Conservation (phyloP, 345 rosid genomes). For the Salix purpurea region DNA sequence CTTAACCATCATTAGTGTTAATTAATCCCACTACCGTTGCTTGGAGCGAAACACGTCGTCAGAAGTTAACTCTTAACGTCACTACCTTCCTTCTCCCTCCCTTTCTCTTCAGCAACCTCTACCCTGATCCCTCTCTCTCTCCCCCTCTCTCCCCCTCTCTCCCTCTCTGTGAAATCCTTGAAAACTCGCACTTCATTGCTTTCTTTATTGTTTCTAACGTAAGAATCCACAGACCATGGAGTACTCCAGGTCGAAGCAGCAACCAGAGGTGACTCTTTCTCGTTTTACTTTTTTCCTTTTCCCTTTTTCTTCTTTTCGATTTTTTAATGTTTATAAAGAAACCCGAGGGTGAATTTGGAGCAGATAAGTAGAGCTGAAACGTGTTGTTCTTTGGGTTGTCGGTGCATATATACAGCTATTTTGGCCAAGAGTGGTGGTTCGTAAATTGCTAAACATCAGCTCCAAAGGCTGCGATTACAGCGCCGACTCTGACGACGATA, state of each 20-base stretch:
- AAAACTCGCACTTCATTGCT: not conserved
- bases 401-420: slow-evolving; percentile 79
- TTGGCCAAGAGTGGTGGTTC: slow-evolving; percentile 74
- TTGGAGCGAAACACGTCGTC: not conserved
- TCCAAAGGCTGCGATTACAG: slow-evolving; percentile 65
- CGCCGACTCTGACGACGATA: slow-evolving; percentile 51
- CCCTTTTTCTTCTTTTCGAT: not conserved
- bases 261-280: slow-evolving; percentile 37
- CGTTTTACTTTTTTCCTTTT: not conserved
- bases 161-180: not conserved
- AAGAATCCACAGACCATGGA: slow-evolving; percentile 31
- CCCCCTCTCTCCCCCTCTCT: not conserved
- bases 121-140: not conserved
- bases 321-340: not conserved
- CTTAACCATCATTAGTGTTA: not conserved
- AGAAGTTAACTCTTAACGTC: not conserved
- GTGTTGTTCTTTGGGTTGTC: slow-evolving; percentile 72
- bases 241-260: slow-evolving; percentile 28
- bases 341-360: slow-evolving; percentile 31
- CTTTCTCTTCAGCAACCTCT: not conserved
- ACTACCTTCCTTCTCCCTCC: not conserved
- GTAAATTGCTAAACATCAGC: slow-evolving; percentile 76
- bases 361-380: slow-evolving; percentile 50
- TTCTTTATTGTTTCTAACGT: not conserved
- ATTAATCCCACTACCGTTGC: not conserved